phyloP scores from a whole-genome alignment of 2,329 filamentous ascomycete species.

The Juglanconis oblonga region DNA sequence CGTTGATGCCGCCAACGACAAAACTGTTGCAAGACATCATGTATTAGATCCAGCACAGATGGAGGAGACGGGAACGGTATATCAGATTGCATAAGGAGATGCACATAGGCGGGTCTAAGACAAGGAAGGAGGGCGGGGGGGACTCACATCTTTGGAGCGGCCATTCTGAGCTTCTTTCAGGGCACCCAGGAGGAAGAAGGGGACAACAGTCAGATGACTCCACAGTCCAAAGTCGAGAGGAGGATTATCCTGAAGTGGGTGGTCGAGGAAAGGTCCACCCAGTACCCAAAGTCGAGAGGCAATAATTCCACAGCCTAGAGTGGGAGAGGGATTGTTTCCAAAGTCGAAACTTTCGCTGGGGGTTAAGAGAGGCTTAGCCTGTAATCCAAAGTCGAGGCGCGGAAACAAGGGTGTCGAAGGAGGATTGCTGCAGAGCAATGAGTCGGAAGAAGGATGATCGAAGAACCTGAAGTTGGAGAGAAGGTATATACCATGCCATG shows the following conservation, averaged over 20 bases:
- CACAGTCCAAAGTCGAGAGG: background rate
- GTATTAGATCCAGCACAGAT: background rate
- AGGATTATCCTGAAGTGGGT: too few species aligned
- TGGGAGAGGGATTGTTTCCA: too few species aligned
- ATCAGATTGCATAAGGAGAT: background rate
- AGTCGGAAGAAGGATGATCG: background rate
- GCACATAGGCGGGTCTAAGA: background rate
- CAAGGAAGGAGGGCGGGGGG: background rate
- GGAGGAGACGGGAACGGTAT: background rate
- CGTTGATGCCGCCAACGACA: slow-evolving; percentile 80
- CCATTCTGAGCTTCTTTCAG: background rate
- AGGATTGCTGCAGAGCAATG: background rate
- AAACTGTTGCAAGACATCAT: slow-evolving; percentile 48
- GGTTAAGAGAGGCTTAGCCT: too few species aligned
- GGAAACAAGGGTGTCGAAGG: too few species aligned
- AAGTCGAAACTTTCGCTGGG: too few species aligned
- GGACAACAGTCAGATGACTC: background rate
- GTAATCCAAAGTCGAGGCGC: too few species aligned
- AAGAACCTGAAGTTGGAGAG: too few species aligned
- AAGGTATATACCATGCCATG: too few species aligned
- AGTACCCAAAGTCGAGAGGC: too few species aligned
- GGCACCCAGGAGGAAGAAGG: too few species aligned
- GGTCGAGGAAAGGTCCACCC: too few species aligned
- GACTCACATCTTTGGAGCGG: slow-evolving; percentile 16
- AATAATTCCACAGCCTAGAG: too few species aligned